Base-by-base conservation (phyloP, 768 basidiomycete genomes). In the Butyriboletus loyo region DNA sequence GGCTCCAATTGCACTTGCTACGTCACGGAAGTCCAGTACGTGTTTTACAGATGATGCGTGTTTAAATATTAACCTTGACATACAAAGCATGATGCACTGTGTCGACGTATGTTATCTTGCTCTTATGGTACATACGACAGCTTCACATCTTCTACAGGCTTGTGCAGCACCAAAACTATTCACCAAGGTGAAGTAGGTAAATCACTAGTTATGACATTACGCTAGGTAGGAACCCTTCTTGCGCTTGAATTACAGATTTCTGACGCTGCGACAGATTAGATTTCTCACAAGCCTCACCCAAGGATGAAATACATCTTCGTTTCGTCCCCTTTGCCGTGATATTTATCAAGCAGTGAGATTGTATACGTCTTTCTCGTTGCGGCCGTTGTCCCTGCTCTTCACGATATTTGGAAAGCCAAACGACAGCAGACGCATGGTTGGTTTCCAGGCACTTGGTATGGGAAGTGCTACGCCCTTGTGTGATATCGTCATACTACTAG, bases 51-150 rank as follows among this genome's bases (percentile, higher is more conserved):
- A 46, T 1, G 6, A 21, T 7, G 27, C 2, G 32, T 31, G 27
- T 27, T 25, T 13, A 13, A 2, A 43, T 25, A 59, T 41, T 64
- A 48, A 62, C 37, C 25, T 31, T 25, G 6, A 39, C 50, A 3
- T 51, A 30, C 25, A 15, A 62, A 90, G 86, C 73, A 81, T 92
- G 85, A 94, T 94, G 90, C 93, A 94, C 76, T 94, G 91, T 64
- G 88, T 86, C 49, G 90, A 94, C 60, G 90, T 92, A 74, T 52
- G 87, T 76, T 36, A 5, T 35, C 25, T 28, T 6, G 22, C 30
- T 47, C 28, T 22, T n/a, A 10, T 27, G 25, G 3, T 25, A 19
- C 2, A 8, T 7, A n/a, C n/a, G 4, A 10, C 34, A 32, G 19
- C 51, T 51, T 61, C 49, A 58, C 49, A 38, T 11, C 54, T 25